Evolutionary conservation across 306 rosid genomes (phyloP).

Genomic region (Potentilla sterilis): DNA sequence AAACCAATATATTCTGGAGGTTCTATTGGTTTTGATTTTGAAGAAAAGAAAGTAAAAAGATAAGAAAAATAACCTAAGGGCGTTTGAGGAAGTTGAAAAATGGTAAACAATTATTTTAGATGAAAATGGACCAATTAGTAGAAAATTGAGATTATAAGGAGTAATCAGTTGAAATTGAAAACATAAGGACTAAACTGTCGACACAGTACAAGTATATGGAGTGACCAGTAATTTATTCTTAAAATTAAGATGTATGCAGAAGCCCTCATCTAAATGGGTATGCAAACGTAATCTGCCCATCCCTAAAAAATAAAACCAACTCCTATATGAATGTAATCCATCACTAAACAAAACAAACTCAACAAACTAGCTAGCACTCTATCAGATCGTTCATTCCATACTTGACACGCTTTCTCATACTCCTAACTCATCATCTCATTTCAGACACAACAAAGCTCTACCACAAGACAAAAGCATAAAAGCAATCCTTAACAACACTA

Average conservation of each 20-base stretch:
- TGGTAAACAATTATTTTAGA: no score
- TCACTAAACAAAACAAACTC: not conserved
- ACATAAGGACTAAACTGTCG: no score
- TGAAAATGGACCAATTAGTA: no score
- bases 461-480: not conserved
- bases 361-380: not conserved
- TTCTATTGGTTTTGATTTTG: no score
- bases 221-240: no score
- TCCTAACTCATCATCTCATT: not conserved
- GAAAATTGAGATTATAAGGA: no score
- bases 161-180: no score
- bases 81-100: no score
- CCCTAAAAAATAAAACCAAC: not conserved
- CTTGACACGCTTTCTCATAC: not conserved
- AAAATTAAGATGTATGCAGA: not conserved
- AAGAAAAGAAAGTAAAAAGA: no score
- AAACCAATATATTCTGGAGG: no score
- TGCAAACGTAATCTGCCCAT: not conserved
- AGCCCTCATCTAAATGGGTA: not conserved
- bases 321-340: not conserved
- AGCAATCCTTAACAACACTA: not conserved
- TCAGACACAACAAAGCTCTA: not conserved
- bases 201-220: no score
- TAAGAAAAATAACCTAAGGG: no score
- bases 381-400: not conserved